Evolutionary conservation across 768 basidiomycete genomes (phyloP).

Genomic region (Sutorius australiensis): DNA sequence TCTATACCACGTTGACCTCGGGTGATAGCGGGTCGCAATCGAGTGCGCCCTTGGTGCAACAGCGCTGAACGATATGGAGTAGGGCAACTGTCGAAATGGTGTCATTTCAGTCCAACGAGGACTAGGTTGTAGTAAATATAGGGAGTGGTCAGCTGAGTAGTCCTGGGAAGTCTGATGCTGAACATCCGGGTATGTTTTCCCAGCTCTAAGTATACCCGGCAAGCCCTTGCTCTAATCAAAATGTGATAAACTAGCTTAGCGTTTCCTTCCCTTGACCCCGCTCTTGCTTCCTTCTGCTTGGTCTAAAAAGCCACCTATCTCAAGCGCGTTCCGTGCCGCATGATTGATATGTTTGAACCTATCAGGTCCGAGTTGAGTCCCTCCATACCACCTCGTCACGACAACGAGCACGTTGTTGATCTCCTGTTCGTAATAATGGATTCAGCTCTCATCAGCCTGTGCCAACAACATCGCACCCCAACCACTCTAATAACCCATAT

Average conservation of each 20-base stretch:
- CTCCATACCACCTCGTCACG: slow-evolving; percentile 93
- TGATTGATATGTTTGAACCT: slow-evolving; percentile 93
- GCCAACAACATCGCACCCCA: neutral
- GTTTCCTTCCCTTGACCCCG: slow-evolving; percentile 26
- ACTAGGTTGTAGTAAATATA: neutral
- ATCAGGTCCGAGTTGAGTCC: slow-evolving; percentile 86
- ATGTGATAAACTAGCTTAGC: slow-evolving; percentile 9
- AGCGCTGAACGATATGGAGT: slow-evolving; percentile 15
- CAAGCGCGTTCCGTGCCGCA: slow-evolving; percentile 87
- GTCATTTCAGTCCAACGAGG: slow-evolving; percentile 9
- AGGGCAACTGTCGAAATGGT: slow-evolving; percentile 13
- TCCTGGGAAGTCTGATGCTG: slow-evolving; percentile 1
- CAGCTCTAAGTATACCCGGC: neutral
- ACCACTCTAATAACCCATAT: neutral
- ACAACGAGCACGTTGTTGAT: slow-evolving; percentile 82
- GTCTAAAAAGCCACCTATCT: slow-evolving; percentile 83
- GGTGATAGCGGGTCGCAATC: slow-evolving; percentile 5
- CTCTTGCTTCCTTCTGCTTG: slow-evolving; percentile 30
- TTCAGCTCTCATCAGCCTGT: neutral
- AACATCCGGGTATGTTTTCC: neutral
- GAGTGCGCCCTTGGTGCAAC: slow-evolving; percentile 15
- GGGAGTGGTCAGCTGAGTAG: slow-evolving; percentile 7
- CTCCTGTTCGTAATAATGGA: slow-evolving; percentile 44
- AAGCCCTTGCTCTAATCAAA: neutral
- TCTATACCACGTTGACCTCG: slow-evolving; percentile 30